Conservation (phyloP, 139 green algal species). For the Eudorina sp. region DNA sequence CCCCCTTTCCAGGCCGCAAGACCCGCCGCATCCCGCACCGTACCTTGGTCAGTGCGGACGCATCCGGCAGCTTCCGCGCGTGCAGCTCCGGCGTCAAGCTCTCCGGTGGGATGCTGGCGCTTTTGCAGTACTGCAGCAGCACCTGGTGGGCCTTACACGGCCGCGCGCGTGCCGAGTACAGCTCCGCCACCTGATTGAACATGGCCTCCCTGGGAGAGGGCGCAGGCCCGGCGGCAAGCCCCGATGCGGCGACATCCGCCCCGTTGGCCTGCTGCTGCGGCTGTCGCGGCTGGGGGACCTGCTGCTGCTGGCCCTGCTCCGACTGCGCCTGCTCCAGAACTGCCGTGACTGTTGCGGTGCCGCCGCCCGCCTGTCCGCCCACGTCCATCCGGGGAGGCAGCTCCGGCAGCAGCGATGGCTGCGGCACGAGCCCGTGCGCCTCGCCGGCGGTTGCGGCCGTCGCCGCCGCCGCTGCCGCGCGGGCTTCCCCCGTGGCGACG, state of each 20-base stretch:
- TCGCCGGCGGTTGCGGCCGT: too few species aligned
- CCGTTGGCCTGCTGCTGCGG: neutral
- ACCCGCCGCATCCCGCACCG: neutral
- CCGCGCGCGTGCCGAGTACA: neutral
- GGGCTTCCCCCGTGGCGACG: too few species aligned
- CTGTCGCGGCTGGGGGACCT: neutral
- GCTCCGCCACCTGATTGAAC: conserved; percentile 4
- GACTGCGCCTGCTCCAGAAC: too few species aligned
- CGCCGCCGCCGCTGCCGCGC: too few species aligned
- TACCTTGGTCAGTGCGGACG: conserved; percentile 10
- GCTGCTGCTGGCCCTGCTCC: neutral
- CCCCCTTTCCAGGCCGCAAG: too few species aligned
- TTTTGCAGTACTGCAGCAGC: conserved; percentile 31
- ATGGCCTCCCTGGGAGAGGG: neutral
- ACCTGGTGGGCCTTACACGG: conserved; percentile 31
- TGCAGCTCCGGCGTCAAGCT: neutral
- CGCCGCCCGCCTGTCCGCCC: too few species aligned
- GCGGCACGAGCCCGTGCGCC: too few species aligned
- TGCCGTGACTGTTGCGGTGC: too few species aligned
- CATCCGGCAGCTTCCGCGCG: neutral
- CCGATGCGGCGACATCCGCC: neutral
- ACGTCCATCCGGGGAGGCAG: too few species aligned
- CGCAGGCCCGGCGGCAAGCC: neutral
- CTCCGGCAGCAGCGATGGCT: too few species aligned
- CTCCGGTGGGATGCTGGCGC: neutral